phyloP scores from a whole-genome alignment of 257 asterid species.

The Ilex asprella region DNA sequence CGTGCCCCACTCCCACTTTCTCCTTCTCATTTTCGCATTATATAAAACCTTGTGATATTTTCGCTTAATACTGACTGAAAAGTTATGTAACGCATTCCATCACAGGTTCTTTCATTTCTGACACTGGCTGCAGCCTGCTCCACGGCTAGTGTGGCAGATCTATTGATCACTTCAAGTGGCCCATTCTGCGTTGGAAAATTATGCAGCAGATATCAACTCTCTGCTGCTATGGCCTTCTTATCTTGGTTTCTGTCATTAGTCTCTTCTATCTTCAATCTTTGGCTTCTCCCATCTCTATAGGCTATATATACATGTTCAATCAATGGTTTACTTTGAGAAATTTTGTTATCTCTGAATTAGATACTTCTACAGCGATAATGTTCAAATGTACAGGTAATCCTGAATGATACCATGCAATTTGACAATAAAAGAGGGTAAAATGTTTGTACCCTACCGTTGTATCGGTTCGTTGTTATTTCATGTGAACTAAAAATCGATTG shows the following conservation, averaged over 20 bases:
- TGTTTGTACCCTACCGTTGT: too few species aligned
- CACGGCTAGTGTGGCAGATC: conserved; percentile 65
- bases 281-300: conserved; percentile 71
- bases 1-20: background rate
- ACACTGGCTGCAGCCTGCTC: conserved; percentile 85
- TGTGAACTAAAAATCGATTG: too few species aligned
- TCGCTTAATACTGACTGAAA: background rate
- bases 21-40: background rate
- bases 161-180: conserved; percentile 48
- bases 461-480: too few species aligned
- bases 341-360: conserved; percentile 14
- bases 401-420: too few species aligned
- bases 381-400: background rate
- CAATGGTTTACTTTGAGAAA: conserved; percentile 1
- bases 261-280: conserved; percentile 83
- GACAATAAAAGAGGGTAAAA: too few species aligned
- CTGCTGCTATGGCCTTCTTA: conserved; percentile 89
- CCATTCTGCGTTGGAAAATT: conserved; percentile 37
- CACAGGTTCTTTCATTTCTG: conserved; percentile 59
- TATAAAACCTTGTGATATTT: too few species aligned
- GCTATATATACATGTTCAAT: background rate
- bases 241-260: conserved; percentile 75
- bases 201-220: conserved; percentile 67
- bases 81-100: background rate
- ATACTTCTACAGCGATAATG: background rate